Base-by-base conservation (phyloP, 345 rosid genomes). In the Gossypium arboreum region DNA sequence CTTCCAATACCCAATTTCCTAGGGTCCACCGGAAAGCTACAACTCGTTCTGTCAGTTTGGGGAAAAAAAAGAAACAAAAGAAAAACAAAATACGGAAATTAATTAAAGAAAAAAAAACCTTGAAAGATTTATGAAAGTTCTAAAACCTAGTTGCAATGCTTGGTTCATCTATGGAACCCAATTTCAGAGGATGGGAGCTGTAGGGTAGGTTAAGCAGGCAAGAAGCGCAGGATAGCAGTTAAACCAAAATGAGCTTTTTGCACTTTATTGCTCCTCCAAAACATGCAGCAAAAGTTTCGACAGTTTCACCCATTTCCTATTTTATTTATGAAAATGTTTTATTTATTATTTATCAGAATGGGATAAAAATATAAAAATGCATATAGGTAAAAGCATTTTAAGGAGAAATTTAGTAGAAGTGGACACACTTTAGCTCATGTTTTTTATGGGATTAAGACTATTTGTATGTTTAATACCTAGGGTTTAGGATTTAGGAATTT, bases 11-110 rank as follows among this genome's bases (percentile, higher is more conserved):
- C 81, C 80, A 81, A 79, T 43, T 74, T 79, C 77, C 83, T 74
- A 34, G 82, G 74, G 58, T 78, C 73, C 39, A 48, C 88, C 68
- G 86, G 81, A 81, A 83, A 79, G 61, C 97, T 84, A 84, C 82
- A 83, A 11, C 74, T 57, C 81, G 68, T 10, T 74, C 78, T 34
- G 68, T 76, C 22, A 59, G 75, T 48, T 71, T 63, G 12, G 18
- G 56, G n/a, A 43, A 59, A 75, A 51, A 54, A 62, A 64, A 17
- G 41, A 34, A 34, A 34, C 41, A 34, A 34, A 34, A 34, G 34
- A 13, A 2, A n/a, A 8, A n/a, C 68, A 75, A 63, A 58, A 45
- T 2, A 13, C 20, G 12, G 18, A 15, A 76, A 74, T 47, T 47
- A 41, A 71, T 69, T 13, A 76, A 56, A 74, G 44, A 1, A 76